Base-by-base conservation (phyloP, 371 early-diverging fungal species). In the Massospora cicadina region DNA sequence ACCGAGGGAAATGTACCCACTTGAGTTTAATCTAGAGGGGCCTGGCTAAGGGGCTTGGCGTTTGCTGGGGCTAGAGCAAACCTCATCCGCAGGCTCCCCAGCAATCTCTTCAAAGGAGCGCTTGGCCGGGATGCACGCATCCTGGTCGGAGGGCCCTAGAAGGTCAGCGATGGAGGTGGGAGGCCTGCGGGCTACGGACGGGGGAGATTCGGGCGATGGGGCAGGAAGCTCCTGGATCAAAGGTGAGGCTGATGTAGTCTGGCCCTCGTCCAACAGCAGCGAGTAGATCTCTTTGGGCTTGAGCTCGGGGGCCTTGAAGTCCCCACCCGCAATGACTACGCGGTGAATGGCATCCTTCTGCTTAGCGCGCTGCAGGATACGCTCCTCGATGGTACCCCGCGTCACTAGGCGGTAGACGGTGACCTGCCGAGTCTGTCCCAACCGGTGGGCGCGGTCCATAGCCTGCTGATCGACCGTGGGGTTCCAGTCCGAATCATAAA, bases 401-500 rank as follows among this genome's bases (percentile, higher is more conserved):
- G 91, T 89, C 13, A 97, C 84, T 58, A 98, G 72, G 12, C 96
- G 78, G 69, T 95, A 95, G 0, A 98, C 94, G 2, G 88, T 88
- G 12, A 98, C 99, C 72, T 93, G 92, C 55, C 85, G 87, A 5
- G 91, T 95, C 75, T 98, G 99, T 12, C 99, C 99, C 64, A 98
- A 77, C 66, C 99, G 83, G 79, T 98, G 99, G 0, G 94, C 94
- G 58, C 99, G 89, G 68, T 95, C 99, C 91, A 94, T 94, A 13
- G 95, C 93, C 72, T 98, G 99, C 75, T 93, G 87, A 76, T 98
- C 98, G 29, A 93, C 91, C 0, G 91, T 93, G 5, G 99, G 99
- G 71, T 98, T 99, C 94, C 96, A 99, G 76, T 99, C 99, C 60
- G 86, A 86, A 74, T 99, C 99, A 71, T 94, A 98, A 74, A 99